phyloP scores from a whole-genome alignment of 352 stramenopile genomes.

The Pythium dissotocum region DNA sequence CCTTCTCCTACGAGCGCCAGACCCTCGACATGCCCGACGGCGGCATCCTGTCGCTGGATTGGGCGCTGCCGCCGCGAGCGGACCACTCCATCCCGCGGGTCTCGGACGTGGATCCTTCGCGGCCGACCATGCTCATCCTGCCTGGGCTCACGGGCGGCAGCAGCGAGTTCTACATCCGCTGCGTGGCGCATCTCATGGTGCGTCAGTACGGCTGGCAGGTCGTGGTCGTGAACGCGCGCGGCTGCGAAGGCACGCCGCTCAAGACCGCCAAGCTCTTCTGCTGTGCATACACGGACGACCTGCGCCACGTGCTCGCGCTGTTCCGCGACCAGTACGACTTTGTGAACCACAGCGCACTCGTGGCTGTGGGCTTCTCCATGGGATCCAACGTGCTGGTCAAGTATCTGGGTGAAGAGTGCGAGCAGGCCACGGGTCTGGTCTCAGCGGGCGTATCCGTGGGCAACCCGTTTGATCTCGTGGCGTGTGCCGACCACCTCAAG shows the following conservation, averaged over 20 bases:
- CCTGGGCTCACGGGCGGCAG: conserved; percentile 63
- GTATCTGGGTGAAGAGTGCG: conserved; percentile 59
- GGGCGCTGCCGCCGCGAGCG: conserved; percentile 42
- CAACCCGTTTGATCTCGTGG: conserved; percentile 68
- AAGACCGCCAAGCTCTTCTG: conserved; percentile 62
- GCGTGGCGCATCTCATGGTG: conserved; percentile 38
- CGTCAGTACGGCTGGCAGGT: conserved; percentile 52
- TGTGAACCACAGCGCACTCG: conserved; percentile 30
- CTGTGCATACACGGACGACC: conserved; percentile 67
- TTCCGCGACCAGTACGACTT: conserved; percentile 48
- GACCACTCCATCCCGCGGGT: conserved; percentile 25
- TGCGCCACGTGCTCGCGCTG: conserved; percentile 46
- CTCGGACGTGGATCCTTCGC: conserved; percentile 32
- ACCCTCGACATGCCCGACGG: conserved; percentile 62
- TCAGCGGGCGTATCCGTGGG: conserved; percentile 60
- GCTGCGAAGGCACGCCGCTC: conserved; percentile 61
- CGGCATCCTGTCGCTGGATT: conserved; percentile 73
- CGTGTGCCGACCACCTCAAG: conserved; percentile 45
- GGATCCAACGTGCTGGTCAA: conserved; percentile 78
- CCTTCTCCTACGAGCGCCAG: conserved; percentile 55
- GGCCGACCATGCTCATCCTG: conserved; percentile 51
- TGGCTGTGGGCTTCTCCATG: conserved; percentile 71
- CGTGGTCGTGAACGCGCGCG: conserved; percentile 75
- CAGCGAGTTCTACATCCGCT: conserved; percentile 69
- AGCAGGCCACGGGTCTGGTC: conserved; percentile 30